Percentiles rank a stretch among this genome's conserved stretches.
Evolutionary conservation across 257 asterid species (phyloP).

Genomic region (Nicotiana paniculata): DNA sequence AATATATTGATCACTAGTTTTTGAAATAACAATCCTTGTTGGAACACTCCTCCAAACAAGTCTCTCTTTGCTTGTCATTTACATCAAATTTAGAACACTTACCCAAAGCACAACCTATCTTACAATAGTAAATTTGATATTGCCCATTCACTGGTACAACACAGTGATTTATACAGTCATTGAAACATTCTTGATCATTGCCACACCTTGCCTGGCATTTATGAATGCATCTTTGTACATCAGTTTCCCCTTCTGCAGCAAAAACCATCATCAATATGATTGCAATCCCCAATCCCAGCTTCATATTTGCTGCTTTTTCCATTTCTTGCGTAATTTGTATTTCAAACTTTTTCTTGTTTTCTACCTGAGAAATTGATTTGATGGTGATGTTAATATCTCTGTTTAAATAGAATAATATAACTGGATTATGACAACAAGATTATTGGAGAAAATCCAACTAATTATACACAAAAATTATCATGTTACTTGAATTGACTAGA

Average conservation of each 20-base stretch:
- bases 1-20: not conserved
- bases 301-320: not conserved
- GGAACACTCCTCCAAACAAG: slow-evolving; percentile 1
- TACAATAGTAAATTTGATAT: not conserved
- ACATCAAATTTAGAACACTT: not conserved
- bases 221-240: not conserved
- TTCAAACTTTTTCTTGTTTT: no score
- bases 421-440: no score
- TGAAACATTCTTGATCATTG: not conserved
- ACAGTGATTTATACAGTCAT: not conserved
- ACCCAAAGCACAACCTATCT: not conserved
- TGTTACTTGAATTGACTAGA: no score
- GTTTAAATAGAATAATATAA: no score
- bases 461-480: no score
- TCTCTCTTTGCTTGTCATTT: not conserved
- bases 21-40: not conserved
- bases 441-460: no score
- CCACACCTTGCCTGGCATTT: not conserved
- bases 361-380: no score
- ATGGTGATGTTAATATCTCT: no score
- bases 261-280: not conserved
- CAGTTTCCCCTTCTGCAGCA: not conserved
- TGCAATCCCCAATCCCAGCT: not conserved
- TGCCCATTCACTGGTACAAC: not conserved
- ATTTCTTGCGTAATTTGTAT: no score